These are phyloP conservation scores for Thraustotheca clavata DNA, from an alignment of 352 stramenopile species.

Conservation along the genomic window DNA sequence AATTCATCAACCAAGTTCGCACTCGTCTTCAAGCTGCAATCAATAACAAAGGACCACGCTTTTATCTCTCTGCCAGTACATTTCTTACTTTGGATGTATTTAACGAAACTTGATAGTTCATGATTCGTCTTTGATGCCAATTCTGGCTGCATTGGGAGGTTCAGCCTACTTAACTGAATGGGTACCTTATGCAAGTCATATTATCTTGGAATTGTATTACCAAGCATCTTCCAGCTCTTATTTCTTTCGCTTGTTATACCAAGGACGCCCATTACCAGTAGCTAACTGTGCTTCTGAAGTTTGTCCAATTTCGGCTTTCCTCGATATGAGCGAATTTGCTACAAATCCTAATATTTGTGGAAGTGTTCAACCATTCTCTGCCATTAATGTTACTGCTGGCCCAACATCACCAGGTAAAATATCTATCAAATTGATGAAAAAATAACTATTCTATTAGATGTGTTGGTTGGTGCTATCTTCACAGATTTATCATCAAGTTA, in stretches of 20 bases:
- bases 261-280: slow-evolving; percentile 12
- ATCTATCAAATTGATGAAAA: background rate
- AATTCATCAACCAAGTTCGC: slow-evolving; percentile 7
- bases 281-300: background rate
- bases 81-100: background rate
- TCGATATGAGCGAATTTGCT: slow-evolving; percentile 6
- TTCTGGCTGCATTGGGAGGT: slow-evolving; percentile 10
- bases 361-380: background rate
- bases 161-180: slow-evolving; percentile 12
- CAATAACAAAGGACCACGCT: background rate
- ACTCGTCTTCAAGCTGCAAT: background rate
- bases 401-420: background rate
- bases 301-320: slow-evolving; percentile 7
- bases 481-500: too few species aligned
- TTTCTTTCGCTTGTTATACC: slow-evolving; percentile 18
- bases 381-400: background rate
- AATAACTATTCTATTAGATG: background rate
- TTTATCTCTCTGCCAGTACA: slow-evolving; percentile 8
- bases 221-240: background rate
- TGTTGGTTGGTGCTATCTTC: background rate
- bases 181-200: slow-evolving; percentile 19
- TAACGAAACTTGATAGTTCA: background rate
- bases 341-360: background rate
- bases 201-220: slow-evolving; percentile 15
- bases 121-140: slow-evolving; percentile 17